A percentile compares a stretch with the other conserved stretches of the same genome.
phyloP scores from a whole-genome alignment of 768 basidiomycete species.

The Termitomyces sp. region DNA sequence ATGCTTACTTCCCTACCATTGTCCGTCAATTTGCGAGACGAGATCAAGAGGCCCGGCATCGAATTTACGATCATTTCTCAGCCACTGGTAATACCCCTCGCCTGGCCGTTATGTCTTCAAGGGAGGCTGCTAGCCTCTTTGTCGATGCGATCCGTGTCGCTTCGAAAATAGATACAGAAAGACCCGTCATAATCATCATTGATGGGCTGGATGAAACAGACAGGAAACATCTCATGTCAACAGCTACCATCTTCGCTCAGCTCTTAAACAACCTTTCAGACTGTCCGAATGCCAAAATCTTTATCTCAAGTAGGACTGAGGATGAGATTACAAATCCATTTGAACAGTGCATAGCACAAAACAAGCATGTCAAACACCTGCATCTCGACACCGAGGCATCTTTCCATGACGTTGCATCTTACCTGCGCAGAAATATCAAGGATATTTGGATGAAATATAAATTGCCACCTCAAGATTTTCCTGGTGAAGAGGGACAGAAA shows the following conservation, averaged over 20 bases:
- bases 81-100: background rate
- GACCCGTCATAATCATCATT: slow-evolving; percentile 12
- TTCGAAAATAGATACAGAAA: background rate
- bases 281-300: slow-evolving; percentile 1
- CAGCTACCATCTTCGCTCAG: slow-evolving; percentile 8
- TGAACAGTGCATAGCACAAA: background rate
- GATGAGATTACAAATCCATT: slow-evolving; percentile 12
- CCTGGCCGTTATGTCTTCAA: background rate
- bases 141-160: slow-evolving; percentile 8
- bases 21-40: slow-evolving; percentile 11
- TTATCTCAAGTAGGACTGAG: slow-evolving; percentile 13
- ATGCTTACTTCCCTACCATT: background rate
- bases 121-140: slow-evolving; percentile 12
- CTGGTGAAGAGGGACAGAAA: background rate
- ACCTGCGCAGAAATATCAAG: slow-evolving; percentile 5
- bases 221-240: background rate
- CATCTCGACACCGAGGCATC: slow-evolving; percentile 8
- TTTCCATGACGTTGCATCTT: slow-evolving; percentile 9
- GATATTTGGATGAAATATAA: background rate
- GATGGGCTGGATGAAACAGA: slow-evolving; percentile 15
- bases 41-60: slow-evolving; percentile 12
- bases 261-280: background rate
- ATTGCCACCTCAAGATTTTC: background rate
- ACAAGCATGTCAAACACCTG: slow-evolving; percentile 7
- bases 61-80: slow-evolving; percentile 9